Evolutionary conservation across 768 basidiomycete species (phyloP), one percentile per base, ranked within the genome.

Genomic region (Hemileccinum rubropunctum): DNA sequence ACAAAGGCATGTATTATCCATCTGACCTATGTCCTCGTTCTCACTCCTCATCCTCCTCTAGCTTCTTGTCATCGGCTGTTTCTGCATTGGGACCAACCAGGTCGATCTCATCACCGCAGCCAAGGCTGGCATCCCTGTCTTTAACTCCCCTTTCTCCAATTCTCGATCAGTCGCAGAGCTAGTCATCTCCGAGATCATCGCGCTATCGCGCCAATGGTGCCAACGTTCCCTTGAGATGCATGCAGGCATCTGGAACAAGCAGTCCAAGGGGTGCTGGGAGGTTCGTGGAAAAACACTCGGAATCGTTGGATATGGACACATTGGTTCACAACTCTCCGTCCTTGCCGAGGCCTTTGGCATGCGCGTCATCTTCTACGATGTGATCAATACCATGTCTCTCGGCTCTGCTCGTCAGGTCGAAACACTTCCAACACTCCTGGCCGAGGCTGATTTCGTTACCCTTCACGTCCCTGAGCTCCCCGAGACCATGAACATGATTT

Each of bases 21-120:
- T n/a, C 23, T 28, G 35, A 17, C 6, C 40, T 27, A 11, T 17
- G 33, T 33, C 47, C 27, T 14, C 36, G 28, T 17, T 35, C 45
- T 61, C 33, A 51, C 17, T 11, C 27, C 20, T 21, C 17, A 33
- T 18, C 4, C 6, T 20, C 41, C 38, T 51, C 41, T 62, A 99
- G 94, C 87, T 99, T 40, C 80, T 98, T 12, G 91, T 86, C 63
- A 92, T 98, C 55, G 95, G 97, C 11, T 99, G 97, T 70, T 99
- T 99, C 80, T 99, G 97, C 73, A 99, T 99, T 57, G 97, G 97
- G 44, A 95, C 92, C 46, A 98, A 98, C 71, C 97, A 98, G 70
- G 97, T 98, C 57, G 94, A 98, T 66, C 84, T 99, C 40, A 52
- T 66, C 43, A 83, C 88, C 3, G 93, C 95, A 21, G 83, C 88